These are phyloP conservation scores for Hsuehochloa calcarea DNA, from an alignment of 176 grass and related monocot genomes.

Conservation along the genomic window DNA sequence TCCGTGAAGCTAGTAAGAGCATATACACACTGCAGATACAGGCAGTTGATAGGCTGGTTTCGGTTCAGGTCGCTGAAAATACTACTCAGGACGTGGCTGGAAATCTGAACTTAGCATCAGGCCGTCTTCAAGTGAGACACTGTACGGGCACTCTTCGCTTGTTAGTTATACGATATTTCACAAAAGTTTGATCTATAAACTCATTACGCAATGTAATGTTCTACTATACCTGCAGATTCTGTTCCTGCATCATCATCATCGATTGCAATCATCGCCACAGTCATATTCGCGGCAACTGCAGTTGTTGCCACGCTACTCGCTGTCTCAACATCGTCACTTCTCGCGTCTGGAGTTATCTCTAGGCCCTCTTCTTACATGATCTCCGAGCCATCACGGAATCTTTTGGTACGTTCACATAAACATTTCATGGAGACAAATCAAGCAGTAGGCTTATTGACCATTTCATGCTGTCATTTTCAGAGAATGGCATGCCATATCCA, in stretches of 20 bases:
- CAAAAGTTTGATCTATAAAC: neutral
- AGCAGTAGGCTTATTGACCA: neutral
- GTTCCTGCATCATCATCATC: constrained; percentile 63
- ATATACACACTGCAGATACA: constrained; percentile 59
- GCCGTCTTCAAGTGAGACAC: constrained; percentile 81
- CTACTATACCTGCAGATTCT: constrained; percentile 50
- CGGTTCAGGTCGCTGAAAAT: constrained; percentile 71
- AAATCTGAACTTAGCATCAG: constrained; percentile 74
- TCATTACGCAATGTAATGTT: neutral
- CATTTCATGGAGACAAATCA: neutral
- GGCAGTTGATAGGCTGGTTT: constrained; percentile 56
- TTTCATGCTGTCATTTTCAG: constrained; percentile 43
- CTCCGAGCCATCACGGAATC: constrained; percentile 82
- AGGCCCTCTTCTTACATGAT: constrained; percentile 61
- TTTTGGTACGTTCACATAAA: constrained; percentile 44
- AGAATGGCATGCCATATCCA: constrained; percentile 91
- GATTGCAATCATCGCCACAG: constrained; percentile 52
- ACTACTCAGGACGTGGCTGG: constrained; percentile 71
- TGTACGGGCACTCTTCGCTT: constrained; percentile 48
- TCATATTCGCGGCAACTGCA: constrained; percentile 45
- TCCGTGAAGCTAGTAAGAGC: constrained; percentile 83
- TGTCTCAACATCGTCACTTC: constrained; percentile 63
- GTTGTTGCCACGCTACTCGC: constrained; percentile 53
- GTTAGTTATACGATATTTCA: neutral
- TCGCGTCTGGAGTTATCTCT: constrained; percentile 65